Conservation (phyloP, 2,329 filamentous ascomycete species). For the Fusarium compactum region DNA sequence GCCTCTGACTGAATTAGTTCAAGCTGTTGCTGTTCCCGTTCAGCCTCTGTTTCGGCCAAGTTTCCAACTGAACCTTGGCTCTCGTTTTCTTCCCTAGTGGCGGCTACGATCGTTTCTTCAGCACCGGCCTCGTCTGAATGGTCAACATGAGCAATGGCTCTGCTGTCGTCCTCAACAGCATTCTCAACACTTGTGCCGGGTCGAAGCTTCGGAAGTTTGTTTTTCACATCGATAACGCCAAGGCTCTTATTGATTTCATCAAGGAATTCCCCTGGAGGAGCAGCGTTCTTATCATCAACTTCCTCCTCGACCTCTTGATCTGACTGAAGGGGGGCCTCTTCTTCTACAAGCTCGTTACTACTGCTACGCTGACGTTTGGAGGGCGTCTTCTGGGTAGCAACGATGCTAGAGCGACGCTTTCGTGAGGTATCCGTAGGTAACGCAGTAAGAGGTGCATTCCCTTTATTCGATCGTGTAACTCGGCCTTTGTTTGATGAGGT, state of each 20-base stretch:
- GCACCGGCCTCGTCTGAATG: neutral
- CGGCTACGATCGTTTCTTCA: neutral
- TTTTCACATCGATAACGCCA: neutral
- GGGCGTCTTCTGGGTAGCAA: neutral
- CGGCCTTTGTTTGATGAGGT: constrained; percentile 3
- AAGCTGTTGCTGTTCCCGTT: neutral
- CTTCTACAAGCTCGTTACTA: neutral
- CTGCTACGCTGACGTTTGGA: constrained; percentile 17
- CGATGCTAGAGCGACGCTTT: constrained; percentile 28
- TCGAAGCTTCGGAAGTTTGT: neutral
- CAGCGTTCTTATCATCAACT: constrained; percentile 22
- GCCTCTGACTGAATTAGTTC: neutral
- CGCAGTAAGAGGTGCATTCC: neutral
- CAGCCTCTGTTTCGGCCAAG: neutral
- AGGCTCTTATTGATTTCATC: constrained; percentile 32
- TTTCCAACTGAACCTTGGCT: neutral
- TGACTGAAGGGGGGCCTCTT: neutral
- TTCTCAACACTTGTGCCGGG: neutral
- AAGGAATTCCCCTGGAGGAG: constrained; percentile 14
- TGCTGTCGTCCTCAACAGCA: neutral
- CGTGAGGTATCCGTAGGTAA: neutral
- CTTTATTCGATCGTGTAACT: constrained; percentile 25
- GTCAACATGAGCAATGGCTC: neutral
- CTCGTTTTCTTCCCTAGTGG: neutral
- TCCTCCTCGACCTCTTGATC: constrained; percentile 1